Percentiles rank a stretch among this genome's conserved stretches.
phyloP scores from a whole-genome alignment of 768 basidiomycete genomes.

The Suillus tomentosus region DNA sequence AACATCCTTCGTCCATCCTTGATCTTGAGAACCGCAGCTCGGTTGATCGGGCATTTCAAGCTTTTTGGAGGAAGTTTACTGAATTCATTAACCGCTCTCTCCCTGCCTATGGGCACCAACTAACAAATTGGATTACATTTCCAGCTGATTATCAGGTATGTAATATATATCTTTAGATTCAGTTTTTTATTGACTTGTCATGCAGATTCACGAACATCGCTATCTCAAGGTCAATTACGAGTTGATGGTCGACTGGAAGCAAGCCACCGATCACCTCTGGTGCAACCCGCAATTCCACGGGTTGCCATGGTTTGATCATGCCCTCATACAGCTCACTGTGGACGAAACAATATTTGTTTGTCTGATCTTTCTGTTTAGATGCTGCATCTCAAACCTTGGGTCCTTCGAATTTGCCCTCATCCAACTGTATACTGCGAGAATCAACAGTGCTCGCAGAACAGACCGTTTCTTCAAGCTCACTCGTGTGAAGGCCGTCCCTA shows the following conservation, averaged over 20 bases:
- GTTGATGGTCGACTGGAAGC: slow-evolving; percentile 30
- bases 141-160: slow-evolving; percentile 1
- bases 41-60: neutral
- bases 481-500: slow-evolving; percentile 7
- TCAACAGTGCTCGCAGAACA: neutral
- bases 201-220: slow-evolving; percentile 28
- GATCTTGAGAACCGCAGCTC: neutral
- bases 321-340: neutral
- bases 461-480: slow-evolving; percentile 7
- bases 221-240: slow-evolving; percentile 30
- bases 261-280: slow-evolving; percentile 27
- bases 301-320: slow-evolving; percentile 27
- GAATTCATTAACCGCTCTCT: slow-evolving; percentile 8
- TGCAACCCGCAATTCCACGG: slow-evolving; percentile 34
- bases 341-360: neutral
- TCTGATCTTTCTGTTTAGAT: slow-evolving; percentile 9
- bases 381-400: neutral
- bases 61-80: slow-evolving; percentile 7
- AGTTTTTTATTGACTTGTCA: neutral
- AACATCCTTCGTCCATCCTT: neutral
- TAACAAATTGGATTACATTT: slow-evolving; percentile 7
- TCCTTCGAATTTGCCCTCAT: slow-evolving; percentile 11
- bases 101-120: slow-evolving; percentile 2
- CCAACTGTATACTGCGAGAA: slow-evolving; percentile 7
- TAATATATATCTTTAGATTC: neutral